Evolutionary conservation across 2,329 filamentous ascomycete genomes (phyloP).

Genomic region (Xylaria sp.): DNA sequence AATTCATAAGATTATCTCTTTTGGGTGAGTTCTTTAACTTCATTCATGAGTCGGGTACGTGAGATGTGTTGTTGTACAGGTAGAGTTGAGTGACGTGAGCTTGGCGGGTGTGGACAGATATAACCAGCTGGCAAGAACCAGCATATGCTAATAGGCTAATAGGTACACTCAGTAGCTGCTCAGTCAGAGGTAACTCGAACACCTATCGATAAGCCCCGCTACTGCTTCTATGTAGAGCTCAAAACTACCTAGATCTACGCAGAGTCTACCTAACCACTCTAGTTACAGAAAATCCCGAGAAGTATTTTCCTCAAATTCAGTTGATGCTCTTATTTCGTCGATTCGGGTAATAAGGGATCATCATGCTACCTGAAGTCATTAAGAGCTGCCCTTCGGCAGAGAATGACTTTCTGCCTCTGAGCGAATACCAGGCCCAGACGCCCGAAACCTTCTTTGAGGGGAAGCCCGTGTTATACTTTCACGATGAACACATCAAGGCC

Average conservation of each 20-base stretch:
- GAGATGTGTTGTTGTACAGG: background rate
- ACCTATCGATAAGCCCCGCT: conserved; percentile 41
- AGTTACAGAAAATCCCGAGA: background rate
- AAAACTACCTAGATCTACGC: background rate
- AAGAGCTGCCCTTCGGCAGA: conserved; percentile 64
- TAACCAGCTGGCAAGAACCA: background rate
- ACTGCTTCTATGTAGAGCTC: conserved; percentile 17
- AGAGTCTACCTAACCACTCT: background rate
- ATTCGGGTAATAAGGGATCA: too few relatives aligned
- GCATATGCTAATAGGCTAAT: too few relatives aligned
- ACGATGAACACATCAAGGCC: conserved; percentile 67
- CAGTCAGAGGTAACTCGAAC: background rate
- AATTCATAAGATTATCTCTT: background rate
- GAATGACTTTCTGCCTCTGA: conserved; percentile 70
- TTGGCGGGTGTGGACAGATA: conserved; percentile 7
- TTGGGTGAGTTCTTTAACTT: background rate
- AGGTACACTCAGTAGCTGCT: too few relatives aligned
- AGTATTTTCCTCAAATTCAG: too few relatives aligned
- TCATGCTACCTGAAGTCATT: conserved; percentile 66
- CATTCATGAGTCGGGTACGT: background rate
- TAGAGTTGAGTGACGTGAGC: conserved; percentile 2
- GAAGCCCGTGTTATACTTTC: conserved; percentile 77
- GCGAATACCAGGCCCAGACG: conserved; percentile 77
- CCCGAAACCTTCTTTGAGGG: conserved; percentile 77
- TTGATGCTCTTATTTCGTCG: background rate